Percentiles rank a stretch among this genome's conserved stretches.
Conservation (phyloP, 2,329 filamentous ascomycete genomes). For the Colletotrichum plurivorum region DNA sequence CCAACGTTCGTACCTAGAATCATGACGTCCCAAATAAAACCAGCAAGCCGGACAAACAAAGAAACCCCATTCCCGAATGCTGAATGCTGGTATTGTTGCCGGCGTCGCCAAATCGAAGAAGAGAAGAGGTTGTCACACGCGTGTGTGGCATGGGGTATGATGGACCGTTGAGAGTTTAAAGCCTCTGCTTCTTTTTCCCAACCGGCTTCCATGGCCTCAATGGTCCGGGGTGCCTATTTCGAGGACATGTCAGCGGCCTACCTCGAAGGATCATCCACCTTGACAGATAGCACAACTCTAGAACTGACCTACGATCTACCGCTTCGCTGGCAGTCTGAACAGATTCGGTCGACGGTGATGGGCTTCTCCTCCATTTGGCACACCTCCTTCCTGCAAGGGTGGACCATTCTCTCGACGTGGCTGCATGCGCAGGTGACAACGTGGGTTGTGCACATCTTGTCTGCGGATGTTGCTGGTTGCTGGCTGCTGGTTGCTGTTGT, state of each 20-base stretch:
- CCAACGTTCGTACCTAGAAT: constrained; percentile 1
- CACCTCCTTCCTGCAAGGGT: neutral
- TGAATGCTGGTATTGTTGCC: neutral
- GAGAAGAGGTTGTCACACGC: neutral
- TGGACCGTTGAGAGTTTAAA: constrained; percentile 11
- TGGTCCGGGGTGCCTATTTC: neutral
- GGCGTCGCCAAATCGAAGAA: constrained; percentile 20
- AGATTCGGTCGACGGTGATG: constrained; percentile 8
- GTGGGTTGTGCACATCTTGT: neutral
- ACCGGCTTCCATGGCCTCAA: neutral
- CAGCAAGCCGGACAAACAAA: neutral
- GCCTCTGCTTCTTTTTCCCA: constrained; percentile 5
- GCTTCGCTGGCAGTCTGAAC: constrained; percentile 27
- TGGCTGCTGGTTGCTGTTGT: neutral
- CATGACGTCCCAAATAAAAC: constrained; percentile 11
- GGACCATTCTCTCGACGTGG: neutral
- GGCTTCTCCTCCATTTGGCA: neutral
- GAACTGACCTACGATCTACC: constrained; percentile 40
- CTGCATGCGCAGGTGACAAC: neutral
- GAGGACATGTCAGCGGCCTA: constrained; percentile 2
- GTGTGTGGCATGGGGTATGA: neutral
- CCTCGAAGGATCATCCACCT: neutral
- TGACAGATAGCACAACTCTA: neutral
- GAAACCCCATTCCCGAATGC: neutral
- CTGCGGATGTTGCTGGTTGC: neutral